phyloP scores from a whole-genome alignment of 2,329 filamentous ascomycete species.

The Orbilia javanica region DNA sequence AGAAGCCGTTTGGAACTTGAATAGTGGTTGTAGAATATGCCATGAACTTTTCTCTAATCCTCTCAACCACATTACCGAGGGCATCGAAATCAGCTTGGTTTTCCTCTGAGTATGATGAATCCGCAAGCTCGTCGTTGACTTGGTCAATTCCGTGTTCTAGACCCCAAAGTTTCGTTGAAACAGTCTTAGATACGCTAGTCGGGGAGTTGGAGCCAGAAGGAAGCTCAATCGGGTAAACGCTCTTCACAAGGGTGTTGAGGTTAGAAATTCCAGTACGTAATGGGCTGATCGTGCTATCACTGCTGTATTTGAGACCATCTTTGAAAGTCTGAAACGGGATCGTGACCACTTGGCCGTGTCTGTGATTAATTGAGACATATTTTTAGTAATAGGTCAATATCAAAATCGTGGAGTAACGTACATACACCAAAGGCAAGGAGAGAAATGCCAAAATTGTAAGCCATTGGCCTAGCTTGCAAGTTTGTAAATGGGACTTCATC shows the following conservation, averaged over 20 bases:
- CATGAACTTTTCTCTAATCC: not conserved
- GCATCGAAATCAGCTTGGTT: not conserved
- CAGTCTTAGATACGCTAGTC: not conserved
- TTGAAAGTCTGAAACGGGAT: not conserved
- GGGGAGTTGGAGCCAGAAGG: not conserved
- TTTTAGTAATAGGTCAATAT: not conserved
- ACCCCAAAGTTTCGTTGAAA: not conserved
- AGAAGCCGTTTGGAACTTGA: not conserved
- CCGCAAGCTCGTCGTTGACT: not conserved
- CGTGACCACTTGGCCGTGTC: not conserved
- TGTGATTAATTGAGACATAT: not conserved
- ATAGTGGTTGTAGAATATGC: not conserved
- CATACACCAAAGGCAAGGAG: not conserved
- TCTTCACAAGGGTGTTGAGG: not conserved
- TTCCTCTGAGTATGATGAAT: not conserved
- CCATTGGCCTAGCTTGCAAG: not conserved
- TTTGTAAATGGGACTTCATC: too few species aligned
- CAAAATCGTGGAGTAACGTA: not conserved
- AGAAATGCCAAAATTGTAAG: not conserved
- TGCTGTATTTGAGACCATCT: not conserved
- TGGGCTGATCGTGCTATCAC: not conserved
- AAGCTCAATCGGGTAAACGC: not conserved
- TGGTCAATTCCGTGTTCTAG: not conserved
- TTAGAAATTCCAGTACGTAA: not conserved
- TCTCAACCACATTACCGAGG: not conserved